phyloP scores from a whole-genome alignment of 345 rosid species.

The Salix brachista region DNA sequence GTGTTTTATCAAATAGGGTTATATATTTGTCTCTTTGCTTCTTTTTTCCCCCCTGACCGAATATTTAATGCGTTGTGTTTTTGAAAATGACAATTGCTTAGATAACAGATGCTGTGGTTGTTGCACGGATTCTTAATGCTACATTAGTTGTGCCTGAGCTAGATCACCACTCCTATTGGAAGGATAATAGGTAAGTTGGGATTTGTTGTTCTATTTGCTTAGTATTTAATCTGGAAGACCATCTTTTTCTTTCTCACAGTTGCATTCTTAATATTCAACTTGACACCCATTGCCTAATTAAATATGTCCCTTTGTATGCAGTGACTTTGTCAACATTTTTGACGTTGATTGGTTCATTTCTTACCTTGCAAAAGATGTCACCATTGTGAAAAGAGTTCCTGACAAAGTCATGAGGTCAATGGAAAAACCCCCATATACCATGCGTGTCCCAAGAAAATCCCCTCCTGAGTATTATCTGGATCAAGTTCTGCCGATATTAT shows the following conservation, averaged over 20 bases:
- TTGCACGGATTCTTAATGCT: constrained; percentile 90
- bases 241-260: neutral
- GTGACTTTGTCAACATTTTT: constrained; percentile 83
- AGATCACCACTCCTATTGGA: constrained; percentile 97
- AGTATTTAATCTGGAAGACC: neutral
- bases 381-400: constrained; percentile 93
- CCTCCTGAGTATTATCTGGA: constrained; percentile 87
- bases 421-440: constrained; percentile 96
- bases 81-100: constrained; percentile 29
- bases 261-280: neutral
- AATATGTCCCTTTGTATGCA: constrained; percentile 38
- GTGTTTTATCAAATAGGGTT: neutral
- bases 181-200: constrained; percentile 73
- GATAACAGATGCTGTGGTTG: constrained; percentile 98
- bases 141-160: constrained; percentile 92
- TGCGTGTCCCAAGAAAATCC: constrained; percentile 97
- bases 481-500: constrained; percentile 87
- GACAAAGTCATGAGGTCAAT: constrained; percentile 83
- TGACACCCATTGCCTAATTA: neutral
- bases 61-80: neutral
- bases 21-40: neutral
- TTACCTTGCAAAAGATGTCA: constrained; percentile 81
- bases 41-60: neutral
- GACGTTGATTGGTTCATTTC: constrained; percentile 92
- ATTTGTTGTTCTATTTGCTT: neutral